phyloP scores from a whole-genome alignment of 1,284 basidiomycete species.

The Malassezia equina region DNA sequence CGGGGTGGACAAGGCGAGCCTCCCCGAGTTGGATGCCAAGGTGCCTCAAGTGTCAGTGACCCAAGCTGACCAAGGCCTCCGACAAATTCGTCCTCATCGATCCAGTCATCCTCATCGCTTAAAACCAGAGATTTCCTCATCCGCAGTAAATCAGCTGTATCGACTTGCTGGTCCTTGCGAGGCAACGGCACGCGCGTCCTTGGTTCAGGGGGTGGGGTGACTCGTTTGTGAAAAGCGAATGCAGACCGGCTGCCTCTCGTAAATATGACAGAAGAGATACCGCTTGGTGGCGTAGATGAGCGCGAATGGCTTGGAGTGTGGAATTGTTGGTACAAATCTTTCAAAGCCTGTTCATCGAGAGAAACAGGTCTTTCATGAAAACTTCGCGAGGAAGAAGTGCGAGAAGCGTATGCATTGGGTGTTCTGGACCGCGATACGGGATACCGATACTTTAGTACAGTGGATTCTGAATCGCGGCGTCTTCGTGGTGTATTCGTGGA shows the following conservation, averaged over 20 bases:
- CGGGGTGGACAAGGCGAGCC: conserved; percentile 5
- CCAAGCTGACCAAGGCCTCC: conserved; percentile 3
- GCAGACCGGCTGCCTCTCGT: neutral
- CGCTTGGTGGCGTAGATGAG: neutral
- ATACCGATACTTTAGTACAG: neutral
- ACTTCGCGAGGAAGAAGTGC: neutral
- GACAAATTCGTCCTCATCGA: conserved; percentile 8
- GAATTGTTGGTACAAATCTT: neutral
- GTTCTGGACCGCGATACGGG: neutral
- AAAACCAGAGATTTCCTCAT: neutral
- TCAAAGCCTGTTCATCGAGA: neutral
- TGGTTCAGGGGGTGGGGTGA: neutral
- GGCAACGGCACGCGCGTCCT: neutral
- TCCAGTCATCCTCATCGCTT: conserved; percentile 13
- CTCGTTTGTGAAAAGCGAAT: neutral
- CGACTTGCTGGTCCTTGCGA: neutral
- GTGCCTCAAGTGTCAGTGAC: neutral
- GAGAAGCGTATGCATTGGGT: neutral
- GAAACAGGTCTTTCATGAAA: neutral
- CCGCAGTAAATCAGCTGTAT: neutral
- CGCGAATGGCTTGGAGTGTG: neutral
- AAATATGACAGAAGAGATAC: neutral
- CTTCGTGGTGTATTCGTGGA: neutral
- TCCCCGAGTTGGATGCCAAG: neutral
- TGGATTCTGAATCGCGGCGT: conserved; percentile 8